Evolutionary conservation across 257 asterid genomes (phyloP).

Genomic region (Fraxinus cuspidata): DNA sequence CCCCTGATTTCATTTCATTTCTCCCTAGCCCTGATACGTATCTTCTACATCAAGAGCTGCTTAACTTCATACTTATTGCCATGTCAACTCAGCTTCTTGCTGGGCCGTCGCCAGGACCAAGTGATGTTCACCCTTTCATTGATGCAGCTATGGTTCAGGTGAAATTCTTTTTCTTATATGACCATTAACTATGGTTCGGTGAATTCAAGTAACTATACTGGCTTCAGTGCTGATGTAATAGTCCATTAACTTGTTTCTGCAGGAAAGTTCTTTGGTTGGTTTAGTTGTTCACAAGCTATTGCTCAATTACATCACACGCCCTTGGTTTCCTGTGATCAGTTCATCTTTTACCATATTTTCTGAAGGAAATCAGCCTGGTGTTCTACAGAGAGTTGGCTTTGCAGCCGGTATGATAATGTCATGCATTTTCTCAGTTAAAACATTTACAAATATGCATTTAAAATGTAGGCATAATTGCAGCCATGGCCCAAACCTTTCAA

Average conservation of each 20-base stretch:
- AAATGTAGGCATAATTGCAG: too few relatives aligned
- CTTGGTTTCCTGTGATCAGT: slow-evolving; percentile 50
- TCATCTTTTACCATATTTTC: slow-evolving; percentile 58
- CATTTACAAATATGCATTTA: slow-evolving; percentile 11
- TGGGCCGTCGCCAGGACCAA: slow-evolving; percentile 90
- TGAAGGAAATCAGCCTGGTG: slow-evolving; percentile 76
- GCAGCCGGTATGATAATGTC: slow-evolving; percentile 72
- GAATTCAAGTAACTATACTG: slow-evolving; percentile 16
- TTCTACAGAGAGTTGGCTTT: slow-evolving; percentile 85
- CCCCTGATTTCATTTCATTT: slow-evolving; percentile 32
- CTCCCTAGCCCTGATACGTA: slow-evolving; percentile 61
- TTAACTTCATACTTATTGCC: slow-evolving; percentile 73
- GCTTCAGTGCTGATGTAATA: slow-evolving; percentile 14
- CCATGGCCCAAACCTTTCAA: too few relatives aligned
- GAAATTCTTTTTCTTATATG: neutral
- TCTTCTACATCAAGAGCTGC: slow-evolving; percentile 81
- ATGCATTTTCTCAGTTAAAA: slow-evolving; percentile 12
- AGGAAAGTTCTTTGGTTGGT: slow-evolving; percentile 77
- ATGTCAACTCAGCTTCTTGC: slow-evolving; percentile 93
- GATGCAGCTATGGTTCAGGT: slow-evolving; percentile 95
- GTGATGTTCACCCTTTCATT: slow-evolving; percentile 80
- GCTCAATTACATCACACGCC: slow-evolving; percentile 68
- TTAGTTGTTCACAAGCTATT: slow-evolving; percentile 63
- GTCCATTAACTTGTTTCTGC: slow-evolving; percentile 35
- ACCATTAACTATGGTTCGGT: neutral